Evolutionary conservation across 331 rosid species (phyloP), one percentile per base, ranked within the genome.

Genomic region (Ulmus americana): DNA sequence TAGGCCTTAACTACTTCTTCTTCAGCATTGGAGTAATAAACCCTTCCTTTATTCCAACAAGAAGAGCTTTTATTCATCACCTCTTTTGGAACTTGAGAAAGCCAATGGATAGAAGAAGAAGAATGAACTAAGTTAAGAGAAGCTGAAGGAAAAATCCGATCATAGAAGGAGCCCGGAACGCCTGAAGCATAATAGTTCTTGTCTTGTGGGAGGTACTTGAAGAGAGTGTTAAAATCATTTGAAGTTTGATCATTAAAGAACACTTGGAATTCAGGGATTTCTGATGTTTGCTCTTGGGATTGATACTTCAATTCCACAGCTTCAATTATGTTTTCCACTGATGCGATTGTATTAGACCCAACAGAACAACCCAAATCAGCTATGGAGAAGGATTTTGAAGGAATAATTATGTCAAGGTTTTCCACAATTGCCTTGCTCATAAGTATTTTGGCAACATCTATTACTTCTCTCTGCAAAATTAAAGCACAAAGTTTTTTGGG

Each of bases 341-440:
- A 38, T 0, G 11, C 1, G 54, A 76, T 66, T 4, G 77, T 71
- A 13, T 71, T 71, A 2, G 81, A 70, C 35, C 70, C 74, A 0
- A 45, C 10, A 5, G 77, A 60, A 38, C 77, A 76, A 1, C 74
- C 81, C 58, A 71, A 70, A 28, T 76, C 81, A 1, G 70, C 81
- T 3, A 76, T 42, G 11, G 1, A 5, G 7, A 70, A 18, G 43
- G 65, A 8, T 28, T 65, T 43, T 4, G 67, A 11, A 50, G 77
- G 54, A 39, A 44, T 8, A 5, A 9, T 3, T 10, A 14, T 20
- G 60, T 72, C 68, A 28, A 73, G 62, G 56, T 65, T 51, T 35
- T 59, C 72, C 5, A n/a, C 61, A 22, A 73, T 51, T 22, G 7
- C 67, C 56, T 51, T 43, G 9, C 1, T 10, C 15, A 73, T 0